Evolutionary conservation across 2,329 filamentous ascomycete species (phyloP), one percentile per base, ranked within the genome.

Genomic region (Xylaria sp.): DNA sequence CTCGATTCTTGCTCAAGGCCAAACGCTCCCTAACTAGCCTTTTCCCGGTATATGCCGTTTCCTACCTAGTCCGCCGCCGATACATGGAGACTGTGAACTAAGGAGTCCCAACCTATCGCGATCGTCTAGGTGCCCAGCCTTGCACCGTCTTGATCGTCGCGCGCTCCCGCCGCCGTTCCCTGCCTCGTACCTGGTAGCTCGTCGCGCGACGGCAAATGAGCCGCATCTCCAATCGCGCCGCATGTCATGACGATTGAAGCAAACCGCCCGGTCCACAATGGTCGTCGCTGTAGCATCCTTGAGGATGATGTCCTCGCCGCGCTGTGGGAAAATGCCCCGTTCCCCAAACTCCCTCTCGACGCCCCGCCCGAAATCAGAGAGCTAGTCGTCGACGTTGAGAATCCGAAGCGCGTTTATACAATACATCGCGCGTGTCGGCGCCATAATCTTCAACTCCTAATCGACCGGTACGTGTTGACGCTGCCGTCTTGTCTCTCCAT

Each of bases 371-470:
- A 90, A 74, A 80, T 92, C 64, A 84, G 81, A 67, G 83, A 87
- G 12, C 78, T 86, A 59, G 82, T 89, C 25, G 82, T 88, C 66
- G 83, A 89, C 63, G 82, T 91, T 63, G 86, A 90, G 60, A 89
- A 90, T 70, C 89, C 89, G 2, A 86, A 83, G 70, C 84, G 84
- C 64, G 84, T 90, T 55, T 91, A 90, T 72, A 84, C 86, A 41
- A 85, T 91, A 23, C 86, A 91, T 76, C 84, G 83, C 60, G 88
- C 89, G 36, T 86, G 83, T 71, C 86, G 89, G 41, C 86, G 89
- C 4, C 88, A 90, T 75, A 84, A 86, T 72, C 89, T 91, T 70
- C 91, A 93, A 77, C 80, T 87, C 3, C 80, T 93, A 18, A 88
- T 94, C 15, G 89, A 92, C 75, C 89, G 86, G 90, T 92, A 78